Percentiles rank a stretch among this genome's conserved stretches.
These are phyloP conservation scores for Sporobolomyces phaffii DNA, from an alignment of 768 basidiomycete genomes.

Conservation along the genomic window DNA sequence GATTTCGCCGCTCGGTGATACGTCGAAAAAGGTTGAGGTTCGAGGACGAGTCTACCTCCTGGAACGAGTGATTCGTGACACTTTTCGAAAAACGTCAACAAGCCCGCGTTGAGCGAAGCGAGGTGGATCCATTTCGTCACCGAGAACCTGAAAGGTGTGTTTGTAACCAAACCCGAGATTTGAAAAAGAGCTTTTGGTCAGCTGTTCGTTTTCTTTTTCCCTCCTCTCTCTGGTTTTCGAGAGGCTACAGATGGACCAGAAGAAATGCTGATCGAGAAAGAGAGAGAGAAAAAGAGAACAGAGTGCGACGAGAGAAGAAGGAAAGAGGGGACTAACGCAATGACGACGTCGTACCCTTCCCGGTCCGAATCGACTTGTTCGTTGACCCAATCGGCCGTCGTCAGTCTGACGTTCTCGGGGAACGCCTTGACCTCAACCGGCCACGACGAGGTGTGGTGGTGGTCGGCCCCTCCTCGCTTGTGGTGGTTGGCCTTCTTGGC, in stretches of 20 bases:
- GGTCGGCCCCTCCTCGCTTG: not conserved
- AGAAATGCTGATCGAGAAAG: not conserved
- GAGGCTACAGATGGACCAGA: too few relatives aligned
- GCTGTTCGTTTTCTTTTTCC: too few relatives aligned
- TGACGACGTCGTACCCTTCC: conserved; percentile 65
- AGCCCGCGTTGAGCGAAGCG: conserved; percentile 66
- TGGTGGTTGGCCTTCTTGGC: not conserved
- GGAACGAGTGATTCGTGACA: conserved; percentile 57
- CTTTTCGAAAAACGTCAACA: conserved; percentile 63
- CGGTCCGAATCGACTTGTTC: conserved; percentile 52
- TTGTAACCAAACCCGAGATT: too few relatives aligned
- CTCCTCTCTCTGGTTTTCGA: too few relatives aligned
- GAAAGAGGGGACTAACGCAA: conserved; percentile 57
- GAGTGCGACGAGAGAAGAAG: not conserved
- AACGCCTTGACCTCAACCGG: conserved; percentile 48
- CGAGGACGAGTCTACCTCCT: conserved; percentile 63
- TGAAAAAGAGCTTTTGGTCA: too few relatives aligned
- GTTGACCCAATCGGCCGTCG: conserved; percentile 67
- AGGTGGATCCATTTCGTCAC: conserved; percentile 90
- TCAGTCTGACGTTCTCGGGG: conserved; percentile 72
- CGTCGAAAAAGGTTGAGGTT: conserved; percentile 78
- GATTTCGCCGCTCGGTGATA: conserved; percentile 66
- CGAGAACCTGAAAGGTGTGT: conserved; percentile 75
- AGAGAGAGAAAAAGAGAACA: too few relatives aligned
- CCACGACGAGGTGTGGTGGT: too few relatives aligned